A percentile compares a stretch with the other conserved stretches of the same genome.
phyloP scores from a whole-genome alignment of 441 rosid species.

The Omphalea diandra region DNA sequence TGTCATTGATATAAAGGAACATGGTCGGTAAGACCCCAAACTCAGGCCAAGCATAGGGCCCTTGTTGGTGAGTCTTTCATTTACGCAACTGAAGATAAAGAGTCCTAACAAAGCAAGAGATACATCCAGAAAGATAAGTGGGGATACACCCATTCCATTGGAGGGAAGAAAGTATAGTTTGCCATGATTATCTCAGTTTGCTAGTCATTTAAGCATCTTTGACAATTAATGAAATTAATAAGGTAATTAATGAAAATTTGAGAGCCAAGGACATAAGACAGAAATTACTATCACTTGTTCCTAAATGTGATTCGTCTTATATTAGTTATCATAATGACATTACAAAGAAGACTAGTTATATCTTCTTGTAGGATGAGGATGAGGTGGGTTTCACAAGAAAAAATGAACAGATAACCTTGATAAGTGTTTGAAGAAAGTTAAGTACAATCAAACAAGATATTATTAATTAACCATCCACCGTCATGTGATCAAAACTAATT shows the following conservation, averaged over 20 bases:
- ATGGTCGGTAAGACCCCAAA: constrained; percentile 53
- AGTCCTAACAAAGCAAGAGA: constrained; percentile 42
- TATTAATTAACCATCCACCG: not conserved
- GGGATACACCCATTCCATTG: constrained; percentile 26
- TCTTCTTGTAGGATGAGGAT: not conserved
- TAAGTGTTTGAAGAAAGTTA: not conserved
- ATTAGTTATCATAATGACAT: not conserved
- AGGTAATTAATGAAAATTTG: not conserved
- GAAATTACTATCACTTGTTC: not conserved
- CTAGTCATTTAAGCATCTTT: not conserved
- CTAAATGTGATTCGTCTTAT: not conserved
- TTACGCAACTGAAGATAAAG: constrained; percentile 47
- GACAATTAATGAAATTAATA: not conserved
- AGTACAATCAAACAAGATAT: too few species aligned
- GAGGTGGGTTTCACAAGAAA: constrained; percentile 15
- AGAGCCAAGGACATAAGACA: not conserved
- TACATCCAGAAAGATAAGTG: constrained; percentile 42
- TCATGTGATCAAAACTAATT: not conserved
- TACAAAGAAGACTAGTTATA: not conserved
- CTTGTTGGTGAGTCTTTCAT: constrained; percentile 47
- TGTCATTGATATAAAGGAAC: constrained; percentile 28
- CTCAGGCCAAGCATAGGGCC: constrained; percentile 70
- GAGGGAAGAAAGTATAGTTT: constrained; percentile 13
- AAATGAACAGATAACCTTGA: not conserved
- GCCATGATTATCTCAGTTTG: constrained; percentile 4